Conservation (phyloP, 1,139 yeast species). For the Magnusiomyces fungicola region DNA sequence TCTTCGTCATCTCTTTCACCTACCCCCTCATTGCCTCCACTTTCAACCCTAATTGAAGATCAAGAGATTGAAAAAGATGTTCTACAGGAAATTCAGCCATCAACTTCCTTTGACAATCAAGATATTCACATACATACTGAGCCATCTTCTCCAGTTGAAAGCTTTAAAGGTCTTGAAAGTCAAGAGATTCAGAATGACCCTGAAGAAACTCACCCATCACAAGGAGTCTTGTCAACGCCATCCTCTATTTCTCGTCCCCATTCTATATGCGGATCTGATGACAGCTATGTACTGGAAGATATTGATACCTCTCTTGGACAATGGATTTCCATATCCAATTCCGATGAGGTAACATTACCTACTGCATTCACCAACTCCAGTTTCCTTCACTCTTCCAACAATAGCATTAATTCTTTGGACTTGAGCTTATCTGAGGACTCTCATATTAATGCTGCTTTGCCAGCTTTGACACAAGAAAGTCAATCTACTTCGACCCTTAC, state of each 20-base stretch:
- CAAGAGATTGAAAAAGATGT: too few relatives aligned
- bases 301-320: constrained; percentile 1
- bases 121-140: too few relatives aligned
- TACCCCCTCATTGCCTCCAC: too few relatives aligned
- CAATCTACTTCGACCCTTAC: too few relatives aligned
- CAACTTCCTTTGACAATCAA: too few relatives aligned
- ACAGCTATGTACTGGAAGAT: neutral
- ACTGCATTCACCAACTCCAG: neutral
- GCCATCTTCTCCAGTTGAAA: too few relatives aligned
- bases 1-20: too few relatives aligned
- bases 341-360: neutral
- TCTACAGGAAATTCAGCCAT: too few relatives aligned
- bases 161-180: too few relatives aligned
- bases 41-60: too few relatives aligned
- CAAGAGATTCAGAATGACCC: neutral
- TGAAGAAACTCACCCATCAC: neutral
- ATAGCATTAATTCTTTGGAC: neutral
- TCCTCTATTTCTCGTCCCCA: neutral
- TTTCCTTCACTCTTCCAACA: neutral
- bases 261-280: neutral
- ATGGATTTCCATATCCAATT: neutral
- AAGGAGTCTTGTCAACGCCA: neutral
- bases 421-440: neutral
- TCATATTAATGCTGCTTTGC: too few relatives aligned
- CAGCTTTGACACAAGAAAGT: too few relatives aligned